A percentile compares a stretch with the other conserved stretches of the same genome.
phyloP scores from a whole-genome alignment of 495 filamentous ascomycete species.

The Tuber melanosporum region DNA sequence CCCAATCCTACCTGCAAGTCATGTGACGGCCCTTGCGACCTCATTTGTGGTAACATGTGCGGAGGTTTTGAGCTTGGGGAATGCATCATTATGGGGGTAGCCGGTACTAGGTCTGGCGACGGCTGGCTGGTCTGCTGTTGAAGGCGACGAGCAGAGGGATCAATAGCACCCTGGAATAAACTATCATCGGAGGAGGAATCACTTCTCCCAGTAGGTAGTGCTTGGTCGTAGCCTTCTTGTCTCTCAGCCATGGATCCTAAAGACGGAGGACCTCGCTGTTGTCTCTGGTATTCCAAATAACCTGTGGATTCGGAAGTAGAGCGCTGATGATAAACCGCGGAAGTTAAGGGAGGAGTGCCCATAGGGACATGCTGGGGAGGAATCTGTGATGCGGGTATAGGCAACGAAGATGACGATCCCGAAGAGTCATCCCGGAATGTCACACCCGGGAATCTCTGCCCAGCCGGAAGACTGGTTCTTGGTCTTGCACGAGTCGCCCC shows the following conservation, averaged over 20 bases:
- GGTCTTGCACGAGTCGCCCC: constrained; percentile 42
- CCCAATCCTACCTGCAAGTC: not conserved
- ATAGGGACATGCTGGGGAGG: constrained; percentile 40
- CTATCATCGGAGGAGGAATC: constrained; percentile 38
- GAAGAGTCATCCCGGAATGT: constrained; percentile 59
- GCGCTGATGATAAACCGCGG: constrained; percentile 47
- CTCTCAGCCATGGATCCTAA: constrained; percentile 34
- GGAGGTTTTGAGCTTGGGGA: constrained; percentile 37
- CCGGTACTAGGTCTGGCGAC: constrained; percentile 28
- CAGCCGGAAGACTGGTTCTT: constrained; percentile 58
- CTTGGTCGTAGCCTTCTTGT: constrained; percentile 21
- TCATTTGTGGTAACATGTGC: constrained; percentile 24
- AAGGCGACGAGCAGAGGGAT: constrained; percentile 37
- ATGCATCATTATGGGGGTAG: constrained; percentile 36
- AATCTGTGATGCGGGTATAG: constrained; percentile 26
- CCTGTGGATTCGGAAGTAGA: constrained; percentile 53
- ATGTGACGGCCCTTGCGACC: constrained; percentile 4
- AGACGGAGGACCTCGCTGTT: constrained; percentile 23
- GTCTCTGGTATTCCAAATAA: constrained; percentile 33
- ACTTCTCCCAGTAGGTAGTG: constrained; percentile 24
- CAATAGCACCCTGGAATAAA: constrained; percentile 38
- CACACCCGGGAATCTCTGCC: constrained; percentile 22
- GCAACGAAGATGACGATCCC: constrained; percentile 48
- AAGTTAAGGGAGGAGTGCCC: constrained; percentile 43
- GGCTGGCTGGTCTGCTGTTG: constrained; percentile 37